Percentiles rank a stretch among this genome's conserved stretches.
Evolutionary conservation across 352 stramenopile genomes (phyloP).

Genomic region (Phytophthora tentaculata): DNA sequence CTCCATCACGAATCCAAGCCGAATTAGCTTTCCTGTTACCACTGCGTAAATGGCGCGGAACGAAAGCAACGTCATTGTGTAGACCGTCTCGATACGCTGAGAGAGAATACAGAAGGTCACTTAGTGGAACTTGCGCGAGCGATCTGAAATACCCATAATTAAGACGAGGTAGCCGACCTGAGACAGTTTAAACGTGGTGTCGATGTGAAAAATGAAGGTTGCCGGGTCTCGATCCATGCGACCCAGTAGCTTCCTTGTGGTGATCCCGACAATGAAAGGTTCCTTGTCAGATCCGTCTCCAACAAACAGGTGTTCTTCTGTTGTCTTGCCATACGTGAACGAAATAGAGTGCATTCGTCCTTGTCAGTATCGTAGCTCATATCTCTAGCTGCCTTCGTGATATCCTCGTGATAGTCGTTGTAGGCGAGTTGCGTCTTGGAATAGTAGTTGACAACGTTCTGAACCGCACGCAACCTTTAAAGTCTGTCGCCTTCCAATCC

Average conservation of each 20-base stretch:
- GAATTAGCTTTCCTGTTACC: neutral
- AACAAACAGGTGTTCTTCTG: neutral
- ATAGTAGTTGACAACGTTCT: neutral
- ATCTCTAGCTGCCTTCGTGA: neutral
- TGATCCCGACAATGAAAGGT: neutral
- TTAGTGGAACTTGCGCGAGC: too few relatives aligned
- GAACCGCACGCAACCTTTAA: neutral
- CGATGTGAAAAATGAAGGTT: slow-evolving; percentile 2
- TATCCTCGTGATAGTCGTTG: neutral
- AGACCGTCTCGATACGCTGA: too few relatives aligned
- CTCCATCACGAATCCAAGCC: neutral
- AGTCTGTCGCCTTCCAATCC: neutral
- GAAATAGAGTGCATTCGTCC: neutral
- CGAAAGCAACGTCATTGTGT: too few relatives aligned
- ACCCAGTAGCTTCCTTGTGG: neutral
- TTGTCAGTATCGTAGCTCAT: neutral
- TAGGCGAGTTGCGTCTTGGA: neutral
- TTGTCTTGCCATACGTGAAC: neutral
- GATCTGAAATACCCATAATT: neutral
- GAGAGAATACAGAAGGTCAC: too few relatives aligned
- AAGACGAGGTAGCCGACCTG: neutral
- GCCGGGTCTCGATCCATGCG: neutral
- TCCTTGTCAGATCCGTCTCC: neutral
- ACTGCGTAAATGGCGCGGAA: too few relatives aligned
- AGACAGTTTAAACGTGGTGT: neutral